phyloP scores from a whole-genome alignment of 164 flowering plant species.

The Umbilicus rupestris region DNA sequence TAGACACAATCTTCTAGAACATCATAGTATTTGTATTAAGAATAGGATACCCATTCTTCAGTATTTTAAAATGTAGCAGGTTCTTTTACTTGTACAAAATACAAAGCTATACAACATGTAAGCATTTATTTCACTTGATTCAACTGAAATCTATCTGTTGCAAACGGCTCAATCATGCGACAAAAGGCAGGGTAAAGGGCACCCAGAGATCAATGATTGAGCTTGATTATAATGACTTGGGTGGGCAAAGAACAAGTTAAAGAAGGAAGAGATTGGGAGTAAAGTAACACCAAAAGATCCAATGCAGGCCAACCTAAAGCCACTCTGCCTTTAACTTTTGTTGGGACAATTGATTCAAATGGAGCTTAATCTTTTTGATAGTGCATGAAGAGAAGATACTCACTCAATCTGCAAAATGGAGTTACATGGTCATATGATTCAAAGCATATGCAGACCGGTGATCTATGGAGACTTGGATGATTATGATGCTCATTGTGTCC shows the following conservation, averaged over 20 bases:
- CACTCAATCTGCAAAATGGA: background rate
- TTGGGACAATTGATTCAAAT: conserved; percentile 1
- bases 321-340: background rate
- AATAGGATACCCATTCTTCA: background rate
- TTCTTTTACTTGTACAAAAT: conserved; percentile 5
- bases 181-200: background rate
- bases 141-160: background rate
- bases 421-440: background rate
- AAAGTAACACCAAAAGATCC: background rate
- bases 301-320: conserved; percentile 5
- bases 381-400: background rate
- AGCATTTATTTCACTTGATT: too few relatives aligned
- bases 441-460: background rate
- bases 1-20: conserved; percentile 14
- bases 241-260: background rate
- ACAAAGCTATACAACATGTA: background rate
- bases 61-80: background rate
- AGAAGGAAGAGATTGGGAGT: background rate
- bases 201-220: background rate
- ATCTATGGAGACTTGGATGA: background rate
- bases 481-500: background rate
- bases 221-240: conserved; percentile 1
- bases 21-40: background rate
- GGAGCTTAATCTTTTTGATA: background rate
- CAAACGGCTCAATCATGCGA: background rate